Conservation (phyloP, 257 asterid genomes). For the Solanum peruvianum region DNA sequence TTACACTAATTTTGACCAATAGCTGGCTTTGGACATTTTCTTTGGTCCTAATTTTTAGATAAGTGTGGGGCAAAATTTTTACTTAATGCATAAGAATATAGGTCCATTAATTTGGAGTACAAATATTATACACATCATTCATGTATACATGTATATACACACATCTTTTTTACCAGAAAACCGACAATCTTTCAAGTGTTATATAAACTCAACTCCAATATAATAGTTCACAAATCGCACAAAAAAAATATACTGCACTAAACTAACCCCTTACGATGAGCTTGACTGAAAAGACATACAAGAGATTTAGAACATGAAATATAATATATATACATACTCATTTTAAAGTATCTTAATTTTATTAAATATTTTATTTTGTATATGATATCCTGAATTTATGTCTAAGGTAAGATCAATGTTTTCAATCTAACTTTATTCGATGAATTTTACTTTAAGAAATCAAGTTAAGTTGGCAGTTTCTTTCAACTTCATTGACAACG, state of each 20-base stretch:
- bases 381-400: neutral
- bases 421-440: neutral
- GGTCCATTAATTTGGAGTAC: conserved; percentile 33
- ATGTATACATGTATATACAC: neutral
- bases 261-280: neutral
- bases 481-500: neutral
- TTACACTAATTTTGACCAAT: neutral
- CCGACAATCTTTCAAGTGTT: accelerated
- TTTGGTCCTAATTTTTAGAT: neutral
- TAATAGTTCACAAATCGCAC: neutral
- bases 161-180: neutral
- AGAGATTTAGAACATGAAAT: neutral
- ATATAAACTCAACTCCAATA: no score
- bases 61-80: neutral
- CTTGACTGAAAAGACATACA: neutral
- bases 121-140: conserved; percentile 8
- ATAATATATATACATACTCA: neutral
- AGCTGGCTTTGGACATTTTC: neutral
- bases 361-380: neutral
- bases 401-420: neutral
- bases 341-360: neutral
- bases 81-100: conserved; percentile 36
- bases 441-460: neutral
- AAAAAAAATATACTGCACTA: no score
- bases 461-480: neutral